Conservation (phyloP, 2,329 filamentous ascomycete species). For the Fusarium sp. region DNA sequence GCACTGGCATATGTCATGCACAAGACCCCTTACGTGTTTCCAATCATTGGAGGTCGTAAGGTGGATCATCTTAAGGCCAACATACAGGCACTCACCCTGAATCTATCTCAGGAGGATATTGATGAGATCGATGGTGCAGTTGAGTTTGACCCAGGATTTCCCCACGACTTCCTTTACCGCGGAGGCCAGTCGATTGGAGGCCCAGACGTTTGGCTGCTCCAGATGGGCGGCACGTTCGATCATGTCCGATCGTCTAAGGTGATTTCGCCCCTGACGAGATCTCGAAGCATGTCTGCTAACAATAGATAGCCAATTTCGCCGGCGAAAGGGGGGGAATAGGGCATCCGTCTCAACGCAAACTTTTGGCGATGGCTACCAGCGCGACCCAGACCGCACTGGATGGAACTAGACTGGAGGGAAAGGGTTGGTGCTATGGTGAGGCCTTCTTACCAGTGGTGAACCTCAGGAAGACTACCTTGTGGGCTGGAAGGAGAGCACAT, state of each 20-base stretch:
- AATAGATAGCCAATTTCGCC: conserved; percentile 56
- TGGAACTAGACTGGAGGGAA: conserved; percentile 23
- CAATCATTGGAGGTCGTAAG: conserved; percentile 77
- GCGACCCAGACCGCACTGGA: conserved; percentile 21
- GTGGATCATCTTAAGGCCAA: conserved; percentile 77
- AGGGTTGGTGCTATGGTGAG: conserved; percentile 6
- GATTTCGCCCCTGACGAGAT: conserved; percentile 15
- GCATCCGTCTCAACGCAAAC: conserved; percentile 49
- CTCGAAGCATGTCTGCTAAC: conserved; percentile 1
- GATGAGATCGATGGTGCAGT: conserved; percentile 72
- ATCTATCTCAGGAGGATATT: conserved; percentile 72
- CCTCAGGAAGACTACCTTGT: neutral
- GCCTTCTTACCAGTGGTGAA: conserved; percentile 20
- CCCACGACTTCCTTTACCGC: conserved; percentile 68
- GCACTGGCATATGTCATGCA: conserved; percentile 80
- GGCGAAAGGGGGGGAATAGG: conserved; percentile 59
- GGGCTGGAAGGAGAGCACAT: neutral
- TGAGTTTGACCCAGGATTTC: conserved; percentile 76
- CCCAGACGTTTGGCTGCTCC: conserved; percentile 59
- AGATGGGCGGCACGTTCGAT: conserved; percentile 63
- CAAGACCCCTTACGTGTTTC: conserved; percentile 79
- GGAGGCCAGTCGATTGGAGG: conserved; percentile 53
- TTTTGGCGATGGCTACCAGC: conserved; percentile 52
- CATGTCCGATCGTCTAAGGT: conserved; percentile 60
- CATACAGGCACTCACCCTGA: conserved; percentile 74